Evolutionary conservation across 192 early-diverging fungal species (phyloP).

Genomic region (Radiomyces spectabilis): DNA sequence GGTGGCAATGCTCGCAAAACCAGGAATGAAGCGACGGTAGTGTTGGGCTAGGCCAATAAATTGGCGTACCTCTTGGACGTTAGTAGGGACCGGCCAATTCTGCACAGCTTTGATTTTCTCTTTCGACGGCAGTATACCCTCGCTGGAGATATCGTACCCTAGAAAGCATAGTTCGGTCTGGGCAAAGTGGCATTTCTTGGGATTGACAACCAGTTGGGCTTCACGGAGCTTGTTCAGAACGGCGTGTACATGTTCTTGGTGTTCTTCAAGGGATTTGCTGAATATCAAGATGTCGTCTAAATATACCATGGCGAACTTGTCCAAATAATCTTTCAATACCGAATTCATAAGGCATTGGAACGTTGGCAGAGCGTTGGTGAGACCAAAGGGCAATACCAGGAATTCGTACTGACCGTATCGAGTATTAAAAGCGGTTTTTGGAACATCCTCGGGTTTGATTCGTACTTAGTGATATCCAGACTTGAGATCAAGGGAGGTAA

Average conservation of each 20-base stretch:
- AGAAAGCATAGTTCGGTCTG: slow-evolving; percentile 11
- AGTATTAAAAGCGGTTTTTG: slow-evolving; percentile 28
- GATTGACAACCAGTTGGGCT: neutral
- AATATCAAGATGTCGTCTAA: slow-evolving; percentile 39
- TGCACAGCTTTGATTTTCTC: slow-evolving; percentile 13
- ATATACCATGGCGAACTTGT: slow-evolving; percentile 25
- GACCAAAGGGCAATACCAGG: slow-evolving; percentile 19
- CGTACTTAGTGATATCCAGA: slow-evolving; percentile 38
- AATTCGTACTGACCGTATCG: slow-evolving; percentile 12
- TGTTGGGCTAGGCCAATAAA: slow-evolving; percentile 20
- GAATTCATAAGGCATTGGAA: slow-evolving; percentile 16
- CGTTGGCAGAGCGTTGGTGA: slow-evolving; percentile 11
- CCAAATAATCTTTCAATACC: neutral
- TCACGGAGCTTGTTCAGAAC: slow-evolving; percentile 9
- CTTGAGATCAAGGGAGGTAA: slow-evolving; percentile 36
- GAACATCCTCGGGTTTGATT: slow-evolving; percentile 18
- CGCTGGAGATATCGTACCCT: slow-evolving; percentile 16
- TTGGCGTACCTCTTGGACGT: slow-evolving; percentile 5
- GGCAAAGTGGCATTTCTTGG: slow-evolving; percentile 6
- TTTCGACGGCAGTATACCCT: slow-evolving; percentile 15
- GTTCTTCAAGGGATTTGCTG: slow-evolving; percentile 19
- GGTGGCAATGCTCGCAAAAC: slow-evolving; percentile 6
- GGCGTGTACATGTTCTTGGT: slow-evolving; percentile 10
- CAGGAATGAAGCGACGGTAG: slow-evolving; percentile 15
- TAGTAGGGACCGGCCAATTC: slow-evolving; percentile 12